Base-by-base conservation (phyloP, 345 rosid species). In the Lumnitzera littorea region DNA sequence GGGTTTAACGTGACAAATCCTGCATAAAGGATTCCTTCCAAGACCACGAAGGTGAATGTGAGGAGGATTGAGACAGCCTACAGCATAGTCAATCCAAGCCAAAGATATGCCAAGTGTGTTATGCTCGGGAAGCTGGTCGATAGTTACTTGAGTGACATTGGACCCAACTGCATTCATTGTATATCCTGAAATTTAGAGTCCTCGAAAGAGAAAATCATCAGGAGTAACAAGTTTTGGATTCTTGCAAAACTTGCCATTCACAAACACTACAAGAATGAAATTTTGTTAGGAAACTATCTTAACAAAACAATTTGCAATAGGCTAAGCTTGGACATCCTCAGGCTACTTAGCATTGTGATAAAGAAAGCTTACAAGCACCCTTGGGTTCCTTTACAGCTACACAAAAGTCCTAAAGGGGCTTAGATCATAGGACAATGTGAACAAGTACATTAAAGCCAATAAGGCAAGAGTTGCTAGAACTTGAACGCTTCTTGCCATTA, bases 1-100 rank as follows among this genome's bases (percentile, higher is more conserved):
- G 62, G 71, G 56, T 67, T n/a, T 29, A 66, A 67, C 9, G 66
- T 67, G 55, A 67, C 62, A 46, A 67, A 67, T 0, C 71, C 71
- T 24, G 59, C 71, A 1, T 46, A 50, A 4, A 67, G 46, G 3
- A 60, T 60, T 2, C 71, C 71, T 50, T 67, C 66, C 20, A 67
- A 20, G 15, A 61, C 61, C 65, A 1, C 71, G 66, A 49, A 66
- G 66, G 60, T 67, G 71, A 16, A 25, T 60, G 57, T 61, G 71
- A 12, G 71, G 71, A 12, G 71, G 71, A n/a, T 61, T 67, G 27
- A 60, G 57, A 13, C 71, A 66, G 0, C 50, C n/a, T 4, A 51
- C 61, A 12, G 60, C 66, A 1, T 16, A 67, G 56, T 67, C 71
- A 2, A 67, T 1, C 0, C 66, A 66, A 61, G 54, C 71, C 24